Evolutionary conservation across 2,329 filamentous ascomycete genomes (phyloP).

Genomic region (Aspergillus luchuensis): DNA sequence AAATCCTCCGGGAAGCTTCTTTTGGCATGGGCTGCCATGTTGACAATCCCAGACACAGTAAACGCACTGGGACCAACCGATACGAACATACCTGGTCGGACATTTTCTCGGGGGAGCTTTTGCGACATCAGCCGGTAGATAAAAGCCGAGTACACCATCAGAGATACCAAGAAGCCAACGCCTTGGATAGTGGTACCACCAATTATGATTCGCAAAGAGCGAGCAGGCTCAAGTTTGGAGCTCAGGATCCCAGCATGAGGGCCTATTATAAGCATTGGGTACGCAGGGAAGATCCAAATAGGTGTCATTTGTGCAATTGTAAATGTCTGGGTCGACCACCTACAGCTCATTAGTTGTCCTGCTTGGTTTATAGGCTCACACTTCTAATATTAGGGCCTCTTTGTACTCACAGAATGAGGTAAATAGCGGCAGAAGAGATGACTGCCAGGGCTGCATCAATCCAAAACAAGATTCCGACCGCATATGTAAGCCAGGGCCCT

Average conservation of each 20-base stretch:
- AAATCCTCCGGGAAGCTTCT: slow-evolving; percentile 54
- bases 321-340: slow-evolving; percentile 66
- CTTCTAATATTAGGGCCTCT: too few relatives aligned
- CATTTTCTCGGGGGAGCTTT: slow-evolving; percentile 73
- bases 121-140: slow-evolving; percentile 87
- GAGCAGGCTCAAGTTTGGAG: slow-evolving; percentile 45
- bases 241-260: slow-evolving; percentile 68
- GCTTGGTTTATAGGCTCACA: neutral
- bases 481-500: slow-evolving; percentile 62
- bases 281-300: slow-evolving; percentile 84
- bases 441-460: slow-evolving; percentile 70
- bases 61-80: slow-evolving; percentile 75
- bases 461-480: slow-evolving; percentile 73
- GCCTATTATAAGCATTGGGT: slow-evolving; percentile 75
- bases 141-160: slow-evolving; percentile 84
- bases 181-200: slow-evolving; percentile 64
- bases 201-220: slow-evolving; percentile 58
- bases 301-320: slow-evolving; percentile 84
- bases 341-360: slow-evolving; percentile 29
- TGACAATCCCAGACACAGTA: slow-evolving; percentile 63
- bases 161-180: slow-evolving; percentile 64
- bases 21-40: slow-evolving; percentile 57
- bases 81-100: slow-evolving; percentile 83
- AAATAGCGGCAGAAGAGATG: slow-evolving; percentile 68
- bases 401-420: slow-evolving; percentile 66